A percentile compares a stretch with the other conserved stretches of the same genome.
These are phyloP conservation scores for Pichia sp. DNA, from an alignment of 1,139 yeast species.

Conservation along the genomic window DNA sequence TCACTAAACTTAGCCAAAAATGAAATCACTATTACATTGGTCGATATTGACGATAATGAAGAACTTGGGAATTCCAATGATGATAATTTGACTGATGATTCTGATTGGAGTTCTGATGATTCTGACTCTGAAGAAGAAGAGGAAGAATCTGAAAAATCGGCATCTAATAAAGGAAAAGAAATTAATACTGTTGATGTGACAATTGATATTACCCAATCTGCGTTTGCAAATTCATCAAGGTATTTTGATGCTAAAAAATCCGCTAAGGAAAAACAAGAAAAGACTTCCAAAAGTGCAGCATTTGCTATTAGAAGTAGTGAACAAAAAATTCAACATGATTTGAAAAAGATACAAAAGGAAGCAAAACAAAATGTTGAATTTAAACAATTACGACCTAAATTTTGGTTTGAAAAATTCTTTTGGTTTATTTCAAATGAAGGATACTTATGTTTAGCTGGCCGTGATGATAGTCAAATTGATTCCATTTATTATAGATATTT, in stretches of 20 bases:
- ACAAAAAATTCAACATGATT: slow-evolving; percentile 65
- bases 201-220: slow-evolving; percentile 65
- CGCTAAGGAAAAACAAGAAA: slow-evolving; percentile 73
- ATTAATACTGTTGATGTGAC: slow-evolving; percentile 43
- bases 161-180: slow-evolving; percentile 13
- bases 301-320: slow-evolving; percentile 84
- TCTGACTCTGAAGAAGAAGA: slow-evolving; percentile 32
- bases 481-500: slow-evolving; percentile 75
- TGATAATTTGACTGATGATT: slow-evolving; percentile 25
- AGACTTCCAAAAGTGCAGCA: slow-evolving; percentile 73
- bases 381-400: slow-evolving; percentile 62
- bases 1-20: slow-evolving; percentile 72
- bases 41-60: slow-evolving; percentile 37
- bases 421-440: slow-evolving; percentile 94
- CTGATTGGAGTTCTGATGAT: slow-evolving; percentile 29
- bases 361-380: slow-evolving; percentile 46
- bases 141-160: not conserved
- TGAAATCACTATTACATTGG: slow-evolving; percentile 55
- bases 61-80: slow-evolving; percentile 25
- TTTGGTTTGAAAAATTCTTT: slow-evolving; percentile 88
- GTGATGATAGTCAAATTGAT: slow-evolving; percentile 80
- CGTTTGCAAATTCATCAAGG: slow-evolving; percentile 85
- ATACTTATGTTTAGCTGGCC: slow-evolving; percentile 78
- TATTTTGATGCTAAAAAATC: slow-evolving; percentile 75
- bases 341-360: slow-evolving; percentile 59